Base-by-base conservation (phyloP, 1,139 yeast species). In the Diutina sp. region DNA sequence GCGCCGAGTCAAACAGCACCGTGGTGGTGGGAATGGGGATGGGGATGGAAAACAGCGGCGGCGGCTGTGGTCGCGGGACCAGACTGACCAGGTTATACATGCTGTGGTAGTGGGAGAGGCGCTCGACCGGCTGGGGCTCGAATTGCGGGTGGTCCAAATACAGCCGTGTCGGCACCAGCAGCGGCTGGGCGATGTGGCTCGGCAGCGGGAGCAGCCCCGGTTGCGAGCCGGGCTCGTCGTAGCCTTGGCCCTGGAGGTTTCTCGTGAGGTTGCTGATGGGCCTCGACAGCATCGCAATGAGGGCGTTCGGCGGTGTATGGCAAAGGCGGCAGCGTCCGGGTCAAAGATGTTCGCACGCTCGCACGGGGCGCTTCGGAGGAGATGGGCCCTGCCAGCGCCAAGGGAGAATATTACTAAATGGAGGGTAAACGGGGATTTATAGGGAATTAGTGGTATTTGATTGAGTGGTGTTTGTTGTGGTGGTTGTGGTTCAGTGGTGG, bases 21-120 rank as follows among this genome's bases (percentile, higher is more conserved):
- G 44, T 50, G 45, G 53, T 50, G 28, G 53, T 50, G n/a, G 53
- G 53, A 5, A 50, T 50, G 45, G 53, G 53, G 53, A 50, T 50
- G 45, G 53, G 53, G 30, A 50, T 50, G 53, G 44, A 6, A 9
- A 29, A 50, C 44, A n/a, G n/a, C 11, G 41, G 25, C 44, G 25
- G 28, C 29, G 53, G 51, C 9, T 5, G 30, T 6, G 25, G 25
- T 16, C 28, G 47, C 8, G 28, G 47, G 25, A 11, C 28, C 50
- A 8, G 30, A 12, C n/a, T 29, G 14, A 11, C 16, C 38, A 29
- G 53, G 44, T 50, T 50, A 18, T 50, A 50, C 53, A 50, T 30
- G 53, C 41, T 29, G 16, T 50, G 32, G 44, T 50, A 50, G 21
- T 50, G 45, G 45, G n/a, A n/a, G 25, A 50, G 32, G 6, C 41